Evolutionary conservation across 2,329 filamentous ascomycete species (phyloP), one percentile per base, ranked within the genome.

Genomic region (Hypoxylon sp.): DNA sequence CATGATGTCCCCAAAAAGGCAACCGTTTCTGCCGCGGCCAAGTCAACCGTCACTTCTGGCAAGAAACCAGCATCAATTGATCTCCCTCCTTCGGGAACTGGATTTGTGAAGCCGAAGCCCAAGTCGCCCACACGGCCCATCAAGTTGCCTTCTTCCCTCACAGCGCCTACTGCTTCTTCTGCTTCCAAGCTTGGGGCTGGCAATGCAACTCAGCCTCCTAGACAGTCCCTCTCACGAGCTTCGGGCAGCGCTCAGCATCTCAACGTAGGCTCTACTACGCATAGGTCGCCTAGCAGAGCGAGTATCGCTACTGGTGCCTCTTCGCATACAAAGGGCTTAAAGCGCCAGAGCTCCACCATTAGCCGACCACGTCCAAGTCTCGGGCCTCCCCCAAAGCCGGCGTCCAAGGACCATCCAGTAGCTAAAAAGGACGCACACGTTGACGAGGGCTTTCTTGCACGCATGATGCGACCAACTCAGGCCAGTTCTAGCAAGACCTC

Each of bases 401-500:
- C 82, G 8, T 80, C 85, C 64, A 76, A 82, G 76, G 82, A 84
- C 45, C 74, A 82, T 71, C 73, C 85, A 53, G 67, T 83, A 5
- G 76, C 81, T 1, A 85, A 84, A 71, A 82, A 83, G 65, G 81
- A 85, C 25, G 83, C 82, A 48, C 85, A 85, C 16, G 82, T 91
- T 1, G 90, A 92, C 68, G 89, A 92, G 69, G 79, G 88, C 12
- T 94, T 94, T 78, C 80, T 94, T 25, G 91, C 90, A n/a, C 87
- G 91, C 55, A 93, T 94, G 91, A 94, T 90, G 88, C 84, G 91
- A 41, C 91, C 91, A 1, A 94, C 91, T 0, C 86, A 90, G 46
- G 83, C 87, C 47, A 92, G 89, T 4, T 85, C 89, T 7, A 89
- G 84, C 68, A 93, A 92, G 79, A 85, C 86, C 0, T 81, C 86